Conservation (phyloP, 1,284 basidiomycete genomes). For the Irpex sp. region DNA sequence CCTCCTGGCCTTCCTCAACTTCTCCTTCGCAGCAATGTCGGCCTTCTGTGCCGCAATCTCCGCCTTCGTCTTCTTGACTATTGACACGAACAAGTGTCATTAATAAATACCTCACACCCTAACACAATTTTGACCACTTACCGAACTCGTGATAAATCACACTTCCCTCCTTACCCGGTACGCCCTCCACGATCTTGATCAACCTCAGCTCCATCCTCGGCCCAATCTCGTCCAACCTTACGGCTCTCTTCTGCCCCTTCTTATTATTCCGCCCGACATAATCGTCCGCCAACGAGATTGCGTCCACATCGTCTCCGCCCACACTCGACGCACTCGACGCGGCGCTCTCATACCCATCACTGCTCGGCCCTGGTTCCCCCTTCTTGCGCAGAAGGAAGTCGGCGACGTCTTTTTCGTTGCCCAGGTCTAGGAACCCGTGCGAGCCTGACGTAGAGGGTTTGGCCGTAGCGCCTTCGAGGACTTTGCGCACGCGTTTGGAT, state of each 20-base stretch:
- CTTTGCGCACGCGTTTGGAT: constrained; percentile 85
- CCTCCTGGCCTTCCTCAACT: constrained; percentile 69
- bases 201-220: constrained; percentile 92
- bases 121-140: constrained; percentile 31
- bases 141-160: constrained; percentile 93
- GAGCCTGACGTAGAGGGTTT: constrained; percentile 34
- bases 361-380: constrained; percentile 60
- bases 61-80: constrained; percentile 82
- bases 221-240: constrained; percentile 91
- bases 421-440: constrained; percentile 69
- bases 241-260: constrained; percentile 87
- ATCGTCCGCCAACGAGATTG: constrained; percentile 84
- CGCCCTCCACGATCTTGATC: constrained; percentile 94
- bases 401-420: constrained; percentile 89
- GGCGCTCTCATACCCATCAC: constrained; percentile 80
- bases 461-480: constrained; percentile 69
- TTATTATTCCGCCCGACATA: constrained; percentile 95
- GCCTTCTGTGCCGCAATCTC: constrained; percentile 65
- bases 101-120: constrained; percentile 6
- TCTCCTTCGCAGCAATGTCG: constrained; percentile 74
- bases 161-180: constrained; percentile 83
- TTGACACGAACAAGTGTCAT: neutral
- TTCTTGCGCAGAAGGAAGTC: constrained; percentile 85
- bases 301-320: constrained; percentile 79
- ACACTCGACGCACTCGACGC: constrained; percentile 71